Percentiles rank a stretch among this genome's conserved stretches.
These are phyloP conservation scores for Trebouxia gelatinosa DNA, from an alignment of 163 green algal species.

Conservation along the genomic window DNA sequence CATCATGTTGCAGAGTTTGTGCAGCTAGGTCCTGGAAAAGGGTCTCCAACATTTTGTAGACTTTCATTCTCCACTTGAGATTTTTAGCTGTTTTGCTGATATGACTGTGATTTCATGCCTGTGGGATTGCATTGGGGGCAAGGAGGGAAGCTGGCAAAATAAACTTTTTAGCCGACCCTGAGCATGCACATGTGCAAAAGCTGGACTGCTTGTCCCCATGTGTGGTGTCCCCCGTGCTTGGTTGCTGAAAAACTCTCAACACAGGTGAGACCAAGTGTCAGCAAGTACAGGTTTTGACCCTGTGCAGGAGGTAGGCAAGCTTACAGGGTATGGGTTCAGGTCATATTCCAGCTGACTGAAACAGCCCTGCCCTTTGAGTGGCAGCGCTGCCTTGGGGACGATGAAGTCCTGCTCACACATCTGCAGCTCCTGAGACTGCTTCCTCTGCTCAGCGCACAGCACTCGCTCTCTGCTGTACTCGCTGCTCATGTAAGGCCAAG, in stretches of 20 bases:
- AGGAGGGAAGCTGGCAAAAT: neutral
- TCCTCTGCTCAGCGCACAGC: neutral
- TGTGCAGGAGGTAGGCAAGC: neutral
- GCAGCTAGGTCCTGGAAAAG: neutral
- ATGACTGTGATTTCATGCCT: no score
- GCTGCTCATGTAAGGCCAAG: conserved; percentile 1
- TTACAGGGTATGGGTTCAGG: conserved; percentile 18
- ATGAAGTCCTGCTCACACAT: conserved; percentile 22
- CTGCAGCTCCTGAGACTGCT: neutral
- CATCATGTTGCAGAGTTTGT: neutral
- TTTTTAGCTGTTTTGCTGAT: no score
- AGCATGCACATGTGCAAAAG: neutral
- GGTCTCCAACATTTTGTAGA: no score
- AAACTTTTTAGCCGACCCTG: neutral
- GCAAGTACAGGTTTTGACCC: neutral
- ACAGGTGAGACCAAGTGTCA: neutral
- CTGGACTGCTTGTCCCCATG: neutral
- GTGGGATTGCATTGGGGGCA: no score
- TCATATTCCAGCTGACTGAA: conserved; percentile 7
- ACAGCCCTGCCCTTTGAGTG: conserved; percentile 18
- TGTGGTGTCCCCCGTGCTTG: neutral
- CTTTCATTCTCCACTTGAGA: no score
- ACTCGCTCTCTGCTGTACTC: neutral
- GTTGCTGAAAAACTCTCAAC: neutral
- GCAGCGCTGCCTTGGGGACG: neutral